Conservation (phyloP, 106 monocot genomes). For the Dendrobium huoshanense region DNA sequence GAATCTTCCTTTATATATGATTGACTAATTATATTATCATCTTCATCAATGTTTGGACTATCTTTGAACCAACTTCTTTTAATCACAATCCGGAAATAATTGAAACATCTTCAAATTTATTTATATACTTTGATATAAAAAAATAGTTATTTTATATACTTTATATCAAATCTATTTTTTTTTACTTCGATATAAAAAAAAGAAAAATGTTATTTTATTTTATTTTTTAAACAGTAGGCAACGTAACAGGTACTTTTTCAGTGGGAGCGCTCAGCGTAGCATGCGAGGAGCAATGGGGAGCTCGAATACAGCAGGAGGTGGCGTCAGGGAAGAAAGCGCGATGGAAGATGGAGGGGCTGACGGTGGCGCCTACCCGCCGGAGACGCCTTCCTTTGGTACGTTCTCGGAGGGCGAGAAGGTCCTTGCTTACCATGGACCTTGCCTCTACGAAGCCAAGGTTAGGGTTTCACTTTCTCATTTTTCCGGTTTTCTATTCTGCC, state of each 20-base stretch:
- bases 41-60: too few species aligned
- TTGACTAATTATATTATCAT: too few species aligned
- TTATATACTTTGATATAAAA: too few species aligned
- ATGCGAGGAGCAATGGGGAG: conserved; percentile 42
- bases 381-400: conserved; percentile 10
- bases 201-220: too few species aligned
- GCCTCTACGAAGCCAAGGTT: conserved; percentile 94
- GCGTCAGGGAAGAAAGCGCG: conserved; percentile 25
- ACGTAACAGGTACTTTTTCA: neutral
- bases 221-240: too few species aligned
- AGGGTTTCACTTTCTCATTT: conserved; percentile 8
- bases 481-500: neutral
- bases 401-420: conserved; percentile 92
- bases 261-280: neutral
- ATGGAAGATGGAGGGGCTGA: conserved; percentile 22
- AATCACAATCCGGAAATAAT: too few species aligned
- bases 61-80: too few species aligned
- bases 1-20: too few species aligned
- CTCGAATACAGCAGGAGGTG: conserved; percentile 16
- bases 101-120: too few species aligned
- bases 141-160: too few species aligned
- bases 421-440: conserved; percentile 88
- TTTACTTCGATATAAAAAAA: too few species aligned
- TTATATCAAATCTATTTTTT: too few species aligned
- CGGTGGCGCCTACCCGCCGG: conserved; percentile 15